Conservation (phyloP, 345 rosid species). For the Brassica napus region Da-Ae NC_063444.1:2803501-2804000, state of each 20-base stretch:
- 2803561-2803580: slow-evolving; percentile 52
- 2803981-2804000: slow-evolving; percentile 52
- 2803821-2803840: slow-evolving; percentile 62
- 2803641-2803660: slow-evolving; percentile 58
- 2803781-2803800: slow-evolving; percentile 56
- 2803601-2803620: slow-evolving; percentile 58
- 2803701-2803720: slow-evolving; percentile 55
- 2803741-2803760: slow-evolving; percentile 82
- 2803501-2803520: slow-evolving; percentile 85
- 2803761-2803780: slow-evolving; percentile 52
- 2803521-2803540: slow-evolving; percentile 60
- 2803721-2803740: slow-evolving; percentile 60
- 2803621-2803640: slow-evolving; percentile 47
- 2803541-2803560: slow-evolving; percentile 50
- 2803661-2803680: slow-evolving; percentile 85
- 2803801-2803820: slow-evolving; percentile 63
- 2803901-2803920: slow-evolving; percentile 61
- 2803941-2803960: slow-evolving; percentile 89
- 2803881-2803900: slow-evolving; percentile 80
- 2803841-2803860: slow-evolving; percentile 65
- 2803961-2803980: slow-evolving; percentile 62
- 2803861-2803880: slow-evolving; percentile 55
- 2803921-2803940: slow-evolving; percentile 51
- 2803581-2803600: slow-evolving; percentile 78
- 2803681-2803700: slow-evolving; percentile 64